Evolutionary conservation across 2,329 filamentous ascomycete species (phyloP), one percentile per base, ranked within the genome.

Genomic region (Periconia digitata): DNA sequence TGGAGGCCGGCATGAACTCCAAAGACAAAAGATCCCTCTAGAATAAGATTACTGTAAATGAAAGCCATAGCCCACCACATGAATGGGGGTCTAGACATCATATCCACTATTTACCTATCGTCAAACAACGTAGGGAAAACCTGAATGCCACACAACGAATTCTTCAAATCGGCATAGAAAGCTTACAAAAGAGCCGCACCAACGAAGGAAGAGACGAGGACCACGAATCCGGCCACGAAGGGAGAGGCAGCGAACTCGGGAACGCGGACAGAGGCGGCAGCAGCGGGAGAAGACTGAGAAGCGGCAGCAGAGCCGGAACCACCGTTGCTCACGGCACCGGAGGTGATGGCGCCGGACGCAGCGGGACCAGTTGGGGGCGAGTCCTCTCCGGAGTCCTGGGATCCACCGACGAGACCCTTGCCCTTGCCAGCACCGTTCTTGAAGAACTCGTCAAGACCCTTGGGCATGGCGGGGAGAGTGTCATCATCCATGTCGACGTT

Each of bases 401-500:
- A 80, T 24, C 83, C 83, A 40, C 83, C 83, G 12, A 48, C 53
- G 54, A 86, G 80, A 61, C 83, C 83, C 21, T 74, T 73, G 4
- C 79, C 82, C 32, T 70, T 73, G 41, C 84, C 83, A 39, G 83
- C 81, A 59, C 83, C 83, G 6, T 78, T 67, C 50, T 74, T 76
- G 73, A 86, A 76, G 74, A 77, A 85, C 60, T 79, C 75, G 65
- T 74, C 67, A 18, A 82, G 82, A 29, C 74, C 75, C 4, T 70
- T 63, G 22, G 83, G 83, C 43, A 85, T 79, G 43, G 79, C 76
- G 29, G 83, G 83, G 15, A 86, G 79, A 53, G 78, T 73, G 49
- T 72, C 69, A 45, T 72, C 69, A 17, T 44, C 49, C 38, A 69
- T 63, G 24, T 63, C 70, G 46, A 85, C 80, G 45, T 84, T 72